Base-by-base conservation (phyloP, 2,329 filamentous ascomycete species). In the Orbilia javanica region DNA sequence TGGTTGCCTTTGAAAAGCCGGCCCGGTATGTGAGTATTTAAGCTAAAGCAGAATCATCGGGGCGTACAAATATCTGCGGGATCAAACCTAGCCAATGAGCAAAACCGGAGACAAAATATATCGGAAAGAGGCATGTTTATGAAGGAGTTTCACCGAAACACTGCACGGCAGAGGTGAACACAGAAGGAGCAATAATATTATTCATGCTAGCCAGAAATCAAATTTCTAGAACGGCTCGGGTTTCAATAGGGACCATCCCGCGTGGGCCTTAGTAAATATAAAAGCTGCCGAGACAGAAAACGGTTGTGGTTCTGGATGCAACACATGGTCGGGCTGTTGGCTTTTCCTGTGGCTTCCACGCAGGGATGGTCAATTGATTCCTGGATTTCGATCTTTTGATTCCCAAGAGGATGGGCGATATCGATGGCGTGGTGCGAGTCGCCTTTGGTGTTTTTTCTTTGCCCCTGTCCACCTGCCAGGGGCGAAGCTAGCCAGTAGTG, bases 401-500 rank as follows among this genome's bases (percentile, higher is more conserved):
- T 10, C n/a, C 27, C 13, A 27, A 46, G 6, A 34, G 13, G 29
- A 27, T 25, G 29, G 27, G 8, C n/a, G 25, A 50, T 46, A 15
- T 55, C 46, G 34, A 44, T 42, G 3, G 25, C 4, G n/a, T n/a
- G n/a, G 50, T 4, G 31, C 36, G 48, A 22, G 46, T 39, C 6
- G 20, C 36, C 20, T 29, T 60, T 42, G 34, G 8, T 44, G 6
- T 48, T 48, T 31, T 57, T 25, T 13, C 11, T 63, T 13, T 62
- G 48, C 72, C 63, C 73, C 67, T 70, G 73, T 42, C n/a, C 65
- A 66, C 36, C 66, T 77, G 73, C 60, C 60, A 77, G 73, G 73
- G 71, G 65, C 13, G 57, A 53, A 60, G 46, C 46, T 48, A 65
- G 69, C 65, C 57, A 65, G 55, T 48, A 57, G 36, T n/a, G 15